These are phyloP conservation scores for Galeopsis tetrahit DNA, from an alignment of 257 asterid species.

Conservation along the genomic window DNA sequence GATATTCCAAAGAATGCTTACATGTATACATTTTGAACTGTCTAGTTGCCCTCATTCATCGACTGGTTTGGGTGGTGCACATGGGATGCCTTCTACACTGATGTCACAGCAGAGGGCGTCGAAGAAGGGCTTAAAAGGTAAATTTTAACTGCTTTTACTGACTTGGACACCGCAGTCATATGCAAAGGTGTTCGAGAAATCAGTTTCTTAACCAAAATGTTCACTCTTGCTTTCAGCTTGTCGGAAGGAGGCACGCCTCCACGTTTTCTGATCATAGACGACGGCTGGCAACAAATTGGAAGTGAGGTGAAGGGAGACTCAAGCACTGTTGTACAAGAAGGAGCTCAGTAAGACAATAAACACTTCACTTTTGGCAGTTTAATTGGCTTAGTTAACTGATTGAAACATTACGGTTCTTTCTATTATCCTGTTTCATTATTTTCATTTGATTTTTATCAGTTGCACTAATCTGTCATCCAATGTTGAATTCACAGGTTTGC, in stretches of 20 bases:
- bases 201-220: neutral
- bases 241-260: slow-evolving; percentile 82
- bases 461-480: neutral
- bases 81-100: slow-evolving; percentile 97
- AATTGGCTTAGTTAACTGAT: neutral
- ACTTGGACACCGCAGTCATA: neutral
- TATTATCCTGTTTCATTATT: neutral
- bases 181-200: neutral
- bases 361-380: neutral
- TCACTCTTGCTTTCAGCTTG: slow-evolving; percentile 59
- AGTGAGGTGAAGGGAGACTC: slow-evolving; percentile 57
- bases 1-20: slow-evolving; percentile 14
- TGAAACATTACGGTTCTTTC: neutral
- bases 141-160: neutral
- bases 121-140: slow-evolving; percentile 84
- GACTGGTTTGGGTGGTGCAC: slow-evolving; percentile 99
- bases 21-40: slow-evolving; percentile 15
- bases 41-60: slow-evolving; percentile 70
- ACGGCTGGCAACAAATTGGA: slow-evolving; percentile 97
- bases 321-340: slow-evolving; percentile 78
- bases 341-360: slow-evolving; percentile 55
- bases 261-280: slow-evolving; percentile 87
- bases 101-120: slow-evolving; percentile 92
- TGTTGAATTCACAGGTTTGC: slow-evolving; percentile 67
- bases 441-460: neutral